Evolutionary conservation across 2,329 filamentous ascomycete genomes (phyloP).

Genomic region (Verticillium klebahnii): DNA sequence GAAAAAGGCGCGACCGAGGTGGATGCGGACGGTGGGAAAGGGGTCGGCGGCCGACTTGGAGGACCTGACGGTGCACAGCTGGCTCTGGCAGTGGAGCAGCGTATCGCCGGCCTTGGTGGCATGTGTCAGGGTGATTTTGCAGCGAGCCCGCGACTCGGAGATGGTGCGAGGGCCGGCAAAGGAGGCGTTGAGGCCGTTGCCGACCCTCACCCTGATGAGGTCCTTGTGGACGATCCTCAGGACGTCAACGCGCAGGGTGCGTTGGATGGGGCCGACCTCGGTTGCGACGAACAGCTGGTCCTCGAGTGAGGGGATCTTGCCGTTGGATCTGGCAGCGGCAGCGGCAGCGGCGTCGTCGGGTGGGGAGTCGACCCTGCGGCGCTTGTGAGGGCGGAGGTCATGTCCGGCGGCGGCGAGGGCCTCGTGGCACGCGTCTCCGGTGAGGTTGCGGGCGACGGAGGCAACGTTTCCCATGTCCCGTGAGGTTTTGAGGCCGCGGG

Average conservation of each 20-base stretch:
- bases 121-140: slow-evolving; percentile 36
- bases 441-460: slow-evolving; percentile 31
- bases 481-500: slow-evolving; percentile 39
- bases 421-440: slow-evolving; percentile 19
- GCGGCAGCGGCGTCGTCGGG: slow-evolving; percentile 24
- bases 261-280: slow-evolving; percentile 27
- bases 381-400: slow-evolving; percentile 39
- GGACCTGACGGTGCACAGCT: slow-evolving; percentile 47
- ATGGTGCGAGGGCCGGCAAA: slow-evolving; percentile 25
- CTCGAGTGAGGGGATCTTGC: slow-evolving; percentile 17
- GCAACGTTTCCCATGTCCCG: slow-evolving; percentile 41
- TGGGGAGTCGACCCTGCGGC: slow-evolving; percentile 41
- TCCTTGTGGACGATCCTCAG: slow-evolving; percentile 48
- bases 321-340: neutral
- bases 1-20: slow-evolving; percentile 43
- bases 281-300: slow-evolving; percentile 28
- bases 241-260: slow-evolving; percentile 47
- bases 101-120: slow-evolving; percentile 5
- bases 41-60: slow-evolving; percentile 43
- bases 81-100: slow-evolving; percentile 49
- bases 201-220: slow-evolving; percentile 25
- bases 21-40: slow-evolving; percentile 42
- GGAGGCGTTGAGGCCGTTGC: slow-evolving; percentile 2
- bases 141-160: slow-evolving; percentile 31
- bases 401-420: slow-evolving; percentile 14